A percentile compares a stretch with the other conserved stretches of the same genome.
Conservation (phyloP, 495 filamentous ascomycete genomes). For the Sphaerosporella brunnea region DNA sequence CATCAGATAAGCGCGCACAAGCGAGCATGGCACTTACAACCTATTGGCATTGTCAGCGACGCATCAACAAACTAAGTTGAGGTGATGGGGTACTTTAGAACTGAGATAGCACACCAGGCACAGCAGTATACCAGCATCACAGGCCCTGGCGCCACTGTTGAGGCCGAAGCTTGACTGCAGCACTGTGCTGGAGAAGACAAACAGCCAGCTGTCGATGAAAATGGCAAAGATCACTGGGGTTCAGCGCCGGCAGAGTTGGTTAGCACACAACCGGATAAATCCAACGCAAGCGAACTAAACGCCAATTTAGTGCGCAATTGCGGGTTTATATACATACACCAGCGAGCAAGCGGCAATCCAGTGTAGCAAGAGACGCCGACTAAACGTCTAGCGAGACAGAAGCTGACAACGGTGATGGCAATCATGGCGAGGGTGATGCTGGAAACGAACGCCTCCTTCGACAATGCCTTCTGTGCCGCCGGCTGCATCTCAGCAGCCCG, state of each 20-base stretch:
- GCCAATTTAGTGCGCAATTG: no score
- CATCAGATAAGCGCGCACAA: neutral
- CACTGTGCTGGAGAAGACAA: conserved; percentile 25
- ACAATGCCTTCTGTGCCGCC: no score
- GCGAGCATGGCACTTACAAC: neutral
- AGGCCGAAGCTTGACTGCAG: conserved; percentile 24
- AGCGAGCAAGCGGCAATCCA: conserved; percentile 20
- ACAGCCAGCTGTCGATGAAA: conserved; percentile 24
- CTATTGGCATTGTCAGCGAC: neutral
- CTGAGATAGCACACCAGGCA: conserved; percentile 26
- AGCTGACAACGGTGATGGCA: conserved; percentile 24
- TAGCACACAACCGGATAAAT: neutral
- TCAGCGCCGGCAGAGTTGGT: neutral
- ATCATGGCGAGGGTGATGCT: conserved; percentile 25
- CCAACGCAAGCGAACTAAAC: neutral
- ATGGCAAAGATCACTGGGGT: conserved; percentile 19
- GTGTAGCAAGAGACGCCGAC: conserved; percentile 8
- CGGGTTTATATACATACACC: conserved; percentile 22
- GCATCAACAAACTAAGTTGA: neutral
- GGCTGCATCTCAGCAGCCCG: no score
- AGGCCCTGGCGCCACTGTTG: conserved; percentile 16
- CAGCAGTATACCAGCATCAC: conserved; percentile 24
- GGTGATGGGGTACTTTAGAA: conserved; percentile 19
- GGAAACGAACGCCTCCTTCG: conserved; percentile 13
- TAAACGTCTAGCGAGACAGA: conserved; percentile 22